Percentiles rank a stretch among this genome's conserved stretches.
These are phyloP conservation scores for Rutstroemia sp. DNA, from an alignment of 2,329 filamentous ascomycete species.

Conservation along the genomic window DNA sequence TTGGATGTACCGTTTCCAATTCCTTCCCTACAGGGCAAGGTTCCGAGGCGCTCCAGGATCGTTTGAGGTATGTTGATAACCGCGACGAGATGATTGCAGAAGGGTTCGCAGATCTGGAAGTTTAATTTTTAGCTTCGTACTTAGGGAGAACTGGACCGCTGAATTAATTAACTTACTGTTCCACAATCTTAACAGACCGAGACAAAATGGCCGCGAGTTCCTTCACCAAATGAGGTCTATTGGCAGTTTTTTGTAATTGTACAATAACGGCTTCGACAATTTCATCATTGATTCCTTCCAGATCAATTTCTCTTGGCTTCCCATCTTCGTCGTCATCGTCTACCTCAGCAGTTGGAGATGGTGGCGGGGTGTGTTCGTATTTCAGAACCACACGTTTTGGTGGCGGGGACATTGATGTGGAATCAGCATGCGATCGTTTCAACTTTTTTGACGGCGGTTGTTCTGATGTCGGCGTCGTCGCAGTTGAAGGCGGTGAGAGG, in stretches of 20 bases:
- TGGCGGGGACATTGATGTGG: slow-evolving; percentile 38
- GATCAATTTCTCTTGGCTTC: slow-evolving; percentile 56
- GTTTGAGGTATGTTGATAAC: slow-evolving; percentile 82
- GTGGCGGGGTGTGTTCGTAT: slow-evolving; percentile 71
- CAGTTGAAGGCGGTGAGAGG: slow-evolving; percentile 30
- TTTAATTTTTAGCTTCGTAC: slow-evolving; percentile 23
- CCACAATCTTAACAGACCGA: slow-evolving; percentile 70
- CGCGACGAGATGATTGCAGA: slow-evolving; percentile 93
- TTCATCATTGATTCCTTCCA: slow-evolving; percentile 84
- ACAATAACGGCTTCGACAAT: slow-evolving; percentile 88
- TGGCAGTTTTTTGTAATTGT: slow-evolving; percentile 82
- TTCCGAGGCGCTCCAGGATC: slow-evolving; percentile 67
- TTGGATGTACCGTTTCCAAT: slow-evolving; percentile 83
- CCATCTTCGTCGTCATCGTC: slow-evolving; percentile 36
- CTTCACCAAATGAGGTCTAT: slow-evolving; percentile 90
- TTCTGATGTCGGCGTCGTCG: slow-evolving; percentile 15
- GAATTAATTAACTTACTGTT: slow-evolving; percentile 64
- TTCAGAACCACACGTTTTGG: slow-evolving; percentile 35
- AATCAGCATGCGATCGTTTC: slow-evolving; percentile 67
- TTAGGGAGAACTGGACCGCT: slow-evolving; percentile 7
- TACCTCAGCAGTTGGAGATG: slow-evolving; percentile 53
- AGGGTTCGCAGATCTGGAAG: slow-evolving; percentile 79
- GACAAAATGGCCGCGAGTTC: slow-evolving; percentile 79
- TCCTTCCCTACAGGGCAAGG: slow-evolving; percentile 91
- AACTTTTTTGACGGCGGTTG: slow-evolving; percentile 55